These are phyloP conservation scores for Neofusicoccum sp. DNA, from an alignment of 2,329 filamentous ascomycete species.

Conservation along the genomic window DNA sequence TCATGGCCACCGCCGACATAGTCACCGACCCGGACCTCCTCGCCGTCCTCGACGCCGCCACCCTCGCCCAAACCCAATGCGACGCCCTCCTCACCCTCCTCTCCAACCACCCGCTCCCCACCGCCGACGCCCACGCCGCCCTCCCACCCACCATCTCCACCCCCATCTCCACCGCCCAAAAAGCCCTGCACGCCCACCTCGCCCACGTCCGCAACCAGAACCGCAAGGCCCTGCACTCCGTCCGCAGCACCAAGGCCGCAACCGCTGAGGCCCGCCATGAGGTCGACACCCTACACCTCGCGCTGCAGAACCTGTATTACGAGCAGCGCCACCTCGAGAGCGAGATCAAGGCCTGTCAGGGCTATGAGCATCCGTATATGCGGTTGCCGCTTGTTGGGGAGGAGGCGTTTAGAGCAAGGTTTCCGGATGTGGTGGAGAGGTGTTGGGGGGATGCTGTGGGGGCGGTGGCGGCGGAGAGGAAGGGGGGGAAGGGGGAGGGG, in stretches of 20 bases:
- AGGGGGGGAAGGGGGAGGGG: conserved; percentile 87
- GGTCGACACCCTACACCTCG: conserved; percentile 86
- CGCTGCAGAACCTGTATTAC: conserved; percentile 94
- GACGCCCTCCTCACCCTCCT: conserved; percentile 59
- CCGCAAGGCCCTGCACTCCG: conserved; percentile 74
- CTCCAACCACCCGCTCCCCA: conserved; percentile 42
- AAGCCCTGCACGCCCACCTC: conserved; percentile 70
- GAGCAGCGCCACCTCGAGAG: conserved; percentile 87
- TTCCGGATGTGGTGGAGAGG: conserved; percentile 58
- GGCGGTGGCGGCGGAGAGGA: conserved; percentile 45
- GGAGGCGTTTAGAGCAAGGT: conserved; percentile 74
- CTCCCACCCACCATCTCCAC: conserved; percentile 52
- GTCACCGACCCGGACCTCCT: conserved; percentile 65
- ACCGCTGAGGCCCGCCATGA: conserved; percentile 87
- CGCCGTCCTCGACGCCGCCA: conserved; percentile 69
- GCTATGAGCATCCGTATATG: conserved; percentile 91
- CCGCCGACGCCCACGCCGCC: conserved; percentile 27
- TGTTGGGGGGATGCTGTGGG: conserved; percentile 38
- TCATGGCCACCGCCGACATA: conserved; percentile 34
- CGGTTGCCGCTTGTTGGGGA: conserved; percentile 80
- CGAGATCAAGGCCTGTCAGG: conserved; percentile 87
- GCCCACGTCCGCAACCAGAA: conserved; percentile 66
- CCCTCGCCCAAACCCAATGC: conserved; percentile 70
- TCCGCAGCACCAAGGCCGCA: conserved; percentile 79
- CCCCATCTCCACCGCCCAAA: conserved; percentile 72